Conservation (phyloP, 345 rosid genomes). For the Eucalyptus microcorys region DNA sequence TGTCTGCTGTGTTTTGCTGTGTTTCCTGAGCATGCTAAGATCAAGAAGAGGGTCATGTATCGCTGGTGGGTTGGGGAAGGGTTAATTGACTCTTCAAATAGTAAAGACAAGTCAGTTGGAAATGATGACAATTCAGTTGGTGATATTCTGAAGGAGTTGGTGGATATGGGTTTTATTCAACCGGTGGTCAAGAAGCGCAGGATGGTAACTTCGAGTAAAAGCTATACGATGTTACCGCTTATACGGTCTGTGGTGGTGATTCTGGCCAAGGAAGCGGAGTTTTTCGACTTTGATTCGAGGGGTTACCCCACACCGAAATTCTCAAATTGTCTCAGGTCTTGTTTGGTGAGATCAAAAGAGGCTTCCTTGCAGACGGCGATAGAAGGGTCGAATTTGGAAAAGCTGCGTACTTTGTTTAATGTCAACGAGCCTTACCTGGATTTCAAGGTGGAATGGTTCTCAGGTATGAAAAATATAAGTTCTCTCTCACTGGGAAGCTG, state of each 20-base stretch:
- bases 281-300: neutral
- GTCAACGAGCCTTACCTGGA: constrained; percentile 3
- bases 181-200: neutral
- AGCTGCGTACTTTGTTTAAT: constrained; percentile 10
- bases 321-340: neutral
- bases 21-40: neutral
- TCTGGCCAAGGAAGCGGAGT: neutral
- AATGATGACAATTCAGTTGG: neutral
- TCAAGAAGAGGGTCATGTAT: neutral
- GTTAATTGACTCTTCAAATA: neutral
- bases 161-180: neutral
- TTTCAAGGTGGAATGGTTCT: constrained; percentile 4
- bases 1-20: neutral
- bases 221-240: neutral
- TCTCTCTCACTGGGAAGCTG: constrained; percentile 30
- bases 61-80: constrained; percentile 14
- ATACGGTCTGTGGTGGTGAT: neutral
- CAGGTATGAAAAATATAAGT: neutral
- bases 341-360: neutral
- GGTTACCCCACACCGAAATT: neutral
- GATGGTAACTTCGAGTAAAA: neutral
- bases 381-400: neutral
- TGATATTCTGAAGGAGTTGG: neutral
- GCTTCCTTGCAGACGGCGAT: neutral
- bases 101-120: neutral